Evolutionary conservation across 2,329 filamentous ascomycete species (phyloP).

Genomic region (Mollisiaceae sp.): DNA sequence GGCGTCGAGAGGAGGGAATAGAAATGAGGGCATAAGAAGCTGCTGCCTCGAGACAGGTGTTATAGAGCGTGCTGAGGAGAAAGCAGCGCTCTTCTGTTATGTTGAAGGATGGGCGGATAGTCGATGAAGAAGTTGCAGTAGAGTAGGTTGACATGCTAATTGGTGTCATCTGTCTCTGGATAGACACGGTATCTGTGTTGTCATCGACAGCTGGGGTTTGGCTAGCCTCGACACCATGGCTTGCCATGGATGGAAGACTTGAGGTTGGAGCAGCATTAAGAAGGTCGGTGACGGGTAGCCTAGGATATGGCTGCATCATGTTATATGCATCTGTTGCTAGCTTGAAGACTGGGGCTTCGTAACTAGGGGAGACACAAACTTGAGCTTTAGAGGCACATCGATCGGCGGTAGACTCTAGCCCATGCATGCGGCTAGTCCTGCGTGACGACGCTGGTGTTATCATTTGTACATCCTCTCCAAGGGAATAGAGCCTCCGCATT

Average conservation of each 20-base stretch:
- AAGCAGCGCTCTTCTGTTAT: slow-evolving; percentile 24
- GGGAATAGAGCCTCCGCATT: neutral
- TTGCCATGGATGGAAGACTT: neutral
- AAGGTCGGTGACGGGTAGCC: slow-evolving; percentile 14
- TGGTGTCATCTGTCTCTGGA: slow-evolving; percentile 5
- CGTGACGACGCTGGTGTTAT: neutral
- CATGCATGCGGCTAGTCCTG: neutral
- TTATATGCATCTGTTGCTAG: slow-evolving; percentile 9
- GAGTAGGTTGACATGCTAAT: slow-evolving; percentile 13
- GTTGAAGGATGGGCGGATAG: slow-evolving; percentile 14
- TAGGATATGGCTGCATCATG: slow-evolving; percentile 7
- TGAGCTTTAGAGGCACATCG: neutral
- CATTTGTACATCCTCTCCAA: neutral
- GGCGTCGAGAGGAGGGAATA: too few species aligned
- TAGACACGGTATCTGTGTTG: neutral
- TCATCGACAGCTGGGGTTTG: neutral
- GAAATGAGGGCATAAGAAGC: slow-evolving; percentile 13
- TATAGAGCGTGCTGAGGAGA: slow-evolving; percentile 30
- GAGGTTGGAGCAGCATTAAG: slow-evolving; percentile 11
- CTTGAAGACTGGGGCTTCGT: neutral
- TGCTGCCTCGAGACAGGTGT: slow-evolving; percentile 31
- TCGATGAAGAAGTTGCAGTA: slow-evolving; percentile 16
- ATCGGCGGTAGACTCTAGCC: neutral
- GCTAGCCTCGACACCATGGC: neutral
- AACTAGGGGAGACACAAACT: slow-evolving; percentile 9